Base-by-base conservation (phyloP, 1,139 yeast species). In the Blastobotrys ciferrii region DNA sequence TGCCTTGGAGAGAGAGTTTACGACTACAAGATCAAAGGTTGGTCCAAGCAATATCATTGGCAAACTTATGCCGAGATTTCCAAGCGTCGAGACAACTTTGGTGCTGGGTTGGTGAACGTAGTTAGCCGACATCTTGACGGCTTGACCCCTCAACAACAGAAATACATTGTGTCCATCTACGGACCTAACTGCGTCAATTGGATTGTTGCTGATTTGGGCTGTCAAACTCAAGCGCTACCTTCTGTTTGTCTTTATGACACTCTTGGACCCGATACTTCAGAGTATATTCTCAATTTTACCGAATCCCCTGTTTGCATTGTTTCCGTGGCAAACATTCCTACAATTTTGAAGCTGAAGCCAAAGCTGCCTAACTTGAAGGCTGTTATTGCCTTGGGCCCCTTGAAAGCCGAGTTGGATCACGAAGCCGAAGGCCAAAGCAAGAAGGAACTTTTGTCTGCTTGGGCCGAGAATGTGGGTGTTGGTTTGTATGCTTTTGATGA, bases 221-320 rank as follows among this genome's bases (percentile, higher is more conserved):
- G 82, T 56, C 72, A 74, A 40, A 66, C 76, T 12, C 78, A 74
- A 60, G 69, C 76, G 18, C 61, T 82, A 50, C 68, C 80, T 35
- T 73, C 74, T 53, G 82, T 85, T n/a, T 77, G 86, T 1, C 66
- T 82, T 47, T 82, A 82, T 62, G 84, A 82, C 55, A 80, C 87
- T 2, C 67, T 82, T 58, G 87, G 87, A 1, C 75, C 81, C 1
- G 75, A 73, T 30, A 73, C 87, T 4, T 75, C 85, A 1, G 72
- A 72, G 55, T 79, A 80, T 61, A 82, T 82, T 53, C 67, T 82
- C 65, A 72, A 73, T 47, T 61, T 79, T 50, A 78, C 84, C 3
- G 77, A 79, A 55, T 64, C 80, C 7, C 85, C 85, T 2, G 74
- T 81, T 3, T 66, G 81, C n/a, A 70, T 77, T 37, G 71, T 73